Conservation (phyloP, 1,284 basidiomycete species). For the Tilletia indica region DNA sequence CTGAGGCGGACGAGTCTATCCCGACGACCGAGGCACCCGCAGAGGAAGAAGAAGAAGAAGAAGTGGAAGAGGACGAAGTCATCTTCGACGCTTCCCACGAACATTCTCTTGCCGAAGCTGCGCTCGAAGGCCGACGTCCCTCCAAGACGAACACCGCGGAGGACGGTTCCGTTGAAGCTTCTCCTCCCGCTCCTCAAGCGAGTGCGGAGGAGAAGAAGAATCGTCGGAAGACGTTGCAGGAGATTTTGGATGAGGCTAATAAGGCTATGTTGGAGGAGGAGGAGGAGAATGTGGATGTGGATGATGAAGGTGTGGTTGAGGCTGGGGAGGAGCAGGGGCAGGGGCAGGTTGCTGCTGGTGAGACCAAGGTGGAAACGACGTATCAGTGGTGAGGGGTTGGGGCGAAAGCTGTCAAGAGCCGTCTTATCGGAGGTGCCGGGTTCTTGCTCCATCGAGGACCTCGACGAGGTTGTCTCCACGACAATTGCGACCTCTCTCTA, state of each 20-base stretch:
- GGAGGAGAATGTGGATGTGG: neutral
- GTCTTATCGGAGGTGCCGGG: too few relatives aligned
- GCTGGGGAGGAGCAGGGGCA: neutral
- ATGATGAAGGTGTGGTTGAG: neutral
- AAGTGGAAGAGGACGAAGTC: neutral
- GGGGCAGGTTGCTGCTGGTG: neutral
- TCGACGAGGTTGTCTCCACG: too few relatives aligned
- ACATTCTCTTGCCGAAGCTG: constrained; percentile 1
- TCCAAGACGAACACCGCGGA: neutral
- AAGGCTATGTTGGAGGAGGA: constrained; percentile 11
- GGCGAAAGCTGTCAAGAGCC: too few relatives aligned
- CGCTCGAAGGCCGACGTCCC: constrained; percentile 2
- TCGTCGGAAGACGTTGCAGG: constrained; percentile 16
- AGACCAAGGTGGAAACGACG: neutral
- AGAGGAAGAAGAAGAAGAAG: neutral
- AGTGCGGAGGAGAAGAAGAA: neutral
- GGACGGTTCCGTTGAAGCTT: neutral
- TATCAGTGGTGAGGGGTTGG: too few relatives aligned
- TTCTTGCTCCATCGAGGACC: too few relatives aligned
- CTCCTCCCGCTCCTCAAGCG: neutral
- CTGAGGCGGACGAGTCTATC: neutral
- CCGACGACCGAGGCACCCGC: too few relatives aligned
- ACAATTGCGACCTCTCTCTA: too few relatives aligned
- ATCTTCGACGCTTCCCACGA: constrained; percentile 1
- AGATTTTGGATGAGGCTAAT: constrained; percentile 14